Evolutionary conservation across 441 rosid species (phyloP).

Genomic region (Populus hybrid): DNA sequence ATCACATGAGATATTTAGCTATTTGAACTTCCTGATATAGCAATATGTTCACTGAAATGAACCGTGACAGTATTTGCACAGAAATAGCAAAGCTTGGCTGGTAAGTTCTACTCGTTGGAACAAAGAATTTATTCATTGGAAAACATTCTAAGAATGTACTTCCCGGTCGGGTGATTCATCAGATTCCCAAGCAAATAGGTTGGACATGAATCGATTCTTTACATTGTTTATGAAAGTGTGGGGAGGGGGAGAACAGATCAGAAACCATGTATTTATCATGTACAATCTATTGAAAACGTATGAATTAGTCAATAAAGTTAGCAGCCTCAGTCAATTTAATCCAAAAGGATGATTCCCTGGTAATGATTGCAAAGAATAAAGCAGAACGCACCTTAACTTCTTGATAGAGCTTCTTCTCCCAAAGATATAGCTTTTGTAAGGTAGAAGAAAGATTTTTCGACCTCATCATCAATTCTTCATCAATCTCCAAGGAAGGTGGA

Average conservation of each 20-base stretch:
- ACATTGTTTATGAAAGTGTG: background rate
- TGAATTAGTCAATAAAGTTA: constrained; percentile 2
- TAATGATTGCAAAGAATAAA: constrained; percentile 4
- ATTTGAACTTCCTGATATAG: background rate
- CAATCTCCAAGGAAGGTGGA: constrained; percentile 44
- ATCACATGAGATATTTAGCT: background rate
- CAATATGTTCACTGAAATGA: background rate
- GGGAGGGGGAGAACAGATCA: background rate
- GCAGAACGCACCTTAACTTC: constrained; percentile 75
- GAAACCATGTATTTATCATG: background rate
- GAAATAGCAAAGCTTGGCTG: background rate
- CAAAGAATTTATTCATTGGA: background rate
- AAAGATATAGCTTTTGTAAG: constrained; percentile 72
- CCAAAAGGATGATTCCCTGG: background rate
- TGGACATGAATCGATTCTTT: background rate
- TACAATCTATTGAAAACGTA: background rate
- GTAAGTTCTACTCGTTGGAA: background rate
- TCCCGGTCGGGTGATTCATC: background rate
- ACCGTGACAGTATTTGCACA: background rate
- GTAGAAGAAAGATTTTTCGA: constrained; percentile 83
- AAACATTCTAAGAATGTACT: background rate
- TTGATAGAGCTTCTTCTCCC: constrained; percentile 92
- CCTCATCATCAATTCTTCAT: constrained; percentile 68
- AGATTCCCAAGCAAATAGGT: background rate
- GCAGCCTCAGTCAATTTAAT: constrained; percentile 6